These are phyloP conservation scores for Phytopythium ostracodes DNA, from an alignment of 352 stramenopile genomes.

Conservation along the genomic window DNA sequence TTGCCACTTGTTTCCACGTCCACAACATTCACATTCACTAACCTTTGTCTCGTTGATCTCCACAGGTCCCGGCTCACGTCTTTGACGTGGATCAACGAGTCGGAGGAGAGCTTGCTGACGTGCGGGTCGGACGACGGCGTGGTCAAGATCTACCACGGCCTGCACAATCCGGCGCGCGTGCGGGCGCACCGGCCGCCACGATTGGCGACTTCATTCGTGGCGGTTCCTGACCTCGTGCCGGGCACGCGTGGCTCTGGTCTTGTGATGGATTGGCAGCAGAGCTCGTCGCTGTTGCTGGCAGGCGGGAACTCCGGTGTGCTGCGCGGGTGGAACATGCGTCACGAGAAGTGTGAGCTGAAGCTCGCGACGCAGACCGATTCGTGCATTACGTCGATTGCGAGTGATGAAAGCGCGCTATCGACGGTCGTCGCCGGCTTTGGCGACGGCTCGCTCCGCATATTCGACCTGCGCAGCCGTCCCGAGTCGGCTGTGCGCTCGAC, in stretches of 20 bases:
- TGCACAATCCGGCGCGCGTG: constrained; percentile 36
- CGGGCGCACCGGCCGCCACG: constrained; percentile 39
- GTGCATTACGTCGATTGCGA: constrained; percentile 89
- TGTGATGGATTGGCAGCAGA: constrained; percentile 96
- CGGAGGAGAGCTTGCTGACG: constrained; percentile 90
- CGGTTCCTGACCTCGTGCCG: constrained; percentile 89
- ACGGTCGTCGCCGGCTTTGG: constrained; percentile 90
- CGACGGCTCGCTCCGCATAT: constrained; percentile 93
- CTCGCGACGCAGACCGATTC: constrained; percentile 88
- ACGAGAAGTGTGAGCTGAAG: constrained; percentile 83
- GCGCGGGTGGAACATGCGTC: constrained; percentile 93
- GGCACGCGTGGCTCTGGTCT: constrained; percentile 91
- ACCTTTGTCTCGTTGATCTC: constrained; percentile 5
- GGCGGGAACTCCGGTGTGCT: constrained; percentile 92
- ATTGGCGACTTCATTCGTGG: constrained; percentile 92
- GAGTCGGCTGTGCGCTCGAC: constrained; percentile 64
- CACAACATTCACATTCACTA: constrained; percentile 4
- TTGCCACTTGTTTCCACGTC: no score
- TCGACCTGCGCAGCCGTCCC: constrained; percentile 87
- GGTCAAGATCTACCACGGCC: constrained; percentile 93
- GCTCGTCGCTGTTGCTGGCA: constrained; percentile 85
- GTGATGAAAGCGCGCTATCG: constrained; percentile 70
- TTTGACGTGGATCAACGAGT: constrained; percentile 97
- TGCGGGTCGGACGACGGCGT: constrained; percentile 96
- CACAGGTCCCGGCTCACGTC: constrained; percentile 89